phyloP scores from a whole-genome alignment of 2,329 filamentous ascomycete genomes.

The Stagonosporopsis vannaccii region DNA sequence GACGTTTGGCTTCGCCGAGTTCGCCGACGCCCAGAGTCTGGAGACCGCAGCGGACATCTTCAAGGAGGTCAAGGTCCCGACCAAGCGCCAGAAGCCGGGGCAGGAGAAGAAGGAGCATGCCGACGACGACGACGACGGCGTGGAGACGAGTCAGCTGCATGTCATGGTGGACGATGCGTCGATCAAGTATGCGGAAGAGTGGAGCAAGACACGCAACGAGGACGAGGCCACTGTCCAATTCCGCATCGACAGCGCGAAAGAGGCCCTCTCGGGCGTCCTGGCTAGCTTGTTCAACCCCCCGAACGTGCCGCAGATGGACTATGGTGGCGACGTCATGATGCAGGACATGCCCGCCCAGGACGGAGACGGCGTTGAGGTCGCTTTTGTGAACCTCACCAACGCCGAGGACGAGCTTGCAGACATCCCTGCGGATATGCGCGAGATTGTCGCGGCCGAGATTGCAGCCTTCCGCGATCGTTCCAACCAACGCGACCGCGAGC shows the following conservation, averaged over 20 bases:
- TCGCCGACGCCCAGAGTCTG: slow-evolving; percentile 88
- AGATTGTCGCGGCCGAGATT: slow-evolving; percentile 93
- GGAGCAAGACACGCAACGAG: slow-evolving; percentile 71
- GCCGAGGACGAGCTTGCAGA: slow-evolving; percentile 93
- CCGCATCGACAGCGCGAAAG: slow-evolving; percentile 72
- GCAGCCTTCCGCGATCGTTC: slow-evolving; percentile 92
- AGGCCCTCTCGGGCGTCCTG: slow-evolving; percentile 72
- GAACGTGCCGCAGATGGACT: slow-evolving; percentile 55
- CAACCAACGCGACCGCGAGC: slow-evolving; percentile 85
- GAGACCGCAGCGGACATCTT: slow-evolving; percentile 85
- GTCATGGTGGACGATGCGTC: slow-evolving; percentile 82
- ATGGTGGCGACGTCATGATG: slow-evolving; percentile 74
- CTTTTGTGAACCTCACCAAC: slow-evolving; percentile 79
- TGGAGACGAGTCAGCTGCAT: slow-evolving; percentile 74
- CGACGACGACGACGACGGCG: slow-evolving; percentile 40
- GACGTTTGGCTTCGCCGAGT: slow-evolving; percentile 95
- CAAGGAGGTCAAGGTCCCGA: slow-evolving; percentile 80
- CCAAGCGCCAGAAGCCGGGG: slow-evolving; percentile 72
- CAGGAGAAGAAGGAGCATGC: slow-evolving; percentile 48
- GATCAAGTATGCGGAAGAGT: slow-evolving; percentile 83
- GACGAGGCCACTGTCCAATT: slow-evolving; percentile 69
- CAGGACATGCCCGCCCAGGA: slow-evolving; percentile 62
- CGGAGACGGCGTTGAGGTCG: slow-evolving; percentile 76
- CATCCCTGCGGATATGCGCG: slow-evolving; percentile 94
- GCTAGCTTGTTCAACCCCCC: slow-evolving; percentile 75